phyloP scores from a whole-genome alignment of 2,329 filamentous ascomycete species.

The Epichloe sibirici region DNA sequence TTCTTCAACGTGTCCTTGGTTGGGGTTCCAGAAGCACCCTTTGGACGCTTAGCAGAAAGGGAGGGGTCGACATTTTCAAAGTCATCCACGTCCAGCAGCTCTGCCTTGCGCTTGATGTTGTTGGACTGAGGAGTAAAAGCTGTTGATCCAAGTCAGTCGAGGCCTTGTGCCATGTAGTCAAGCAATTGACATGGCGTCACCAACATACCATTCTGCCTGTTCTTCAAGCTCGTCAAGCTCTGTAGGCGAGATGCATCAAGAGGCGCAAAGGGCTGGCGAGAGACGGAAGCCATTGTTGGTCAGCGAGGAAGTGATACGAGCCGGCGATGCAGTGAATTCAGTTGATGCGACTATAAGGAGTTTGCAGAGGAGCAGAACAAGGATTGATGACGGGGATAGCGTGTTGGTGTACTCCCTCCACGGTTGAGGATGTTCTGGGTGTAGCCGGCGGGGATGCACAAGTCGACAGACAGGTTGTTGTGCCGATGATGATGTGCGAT shows the following conservation, averaged over 20 bases:
- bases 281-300: slow-evolving; percentile 39
- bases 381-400: no score
- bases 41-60: slow-evolving; percentile 46
- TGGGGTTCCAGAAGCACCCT: slow-evolving; percentile 31
- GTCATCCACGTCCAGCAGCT: slow-evolving; percentile 38
- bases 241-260: slow-evolving; percentile 59
- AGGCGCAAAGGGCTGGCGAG: slow-evolving; percentile 64
- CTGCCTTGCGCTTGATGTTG: slow-evolving; percentile 46
- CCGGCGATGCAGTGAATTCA: background rate
- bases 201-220: slow-evolving; percentile 60
- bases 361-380: no score
- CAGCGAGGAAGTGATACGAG: background rate
- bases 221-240: slow-evolving; percentile 62
- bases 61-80: slow-evolving; percentile 50
- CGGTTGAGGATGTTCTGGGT: background rate
- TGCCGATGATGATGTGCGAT: background rate
- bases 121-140: slow-evolving; percentile 28
- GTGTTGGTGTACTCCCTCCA: background rate
- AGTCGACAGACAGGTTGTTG: background rate
- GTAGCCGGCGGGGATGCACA: background rate
- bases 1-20: slow-evolving; percentile 39
- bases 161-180: background rate
- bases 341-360: no score
- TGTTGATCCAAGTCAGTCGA: slow-evolving; percentile 12
- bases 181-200: background rate